These are phyloP conservation scores for Zygosaccharomyces sapae DNA, from an alignment of 1,139 yeast genomes.

Conservation along the genomic window DNA sequence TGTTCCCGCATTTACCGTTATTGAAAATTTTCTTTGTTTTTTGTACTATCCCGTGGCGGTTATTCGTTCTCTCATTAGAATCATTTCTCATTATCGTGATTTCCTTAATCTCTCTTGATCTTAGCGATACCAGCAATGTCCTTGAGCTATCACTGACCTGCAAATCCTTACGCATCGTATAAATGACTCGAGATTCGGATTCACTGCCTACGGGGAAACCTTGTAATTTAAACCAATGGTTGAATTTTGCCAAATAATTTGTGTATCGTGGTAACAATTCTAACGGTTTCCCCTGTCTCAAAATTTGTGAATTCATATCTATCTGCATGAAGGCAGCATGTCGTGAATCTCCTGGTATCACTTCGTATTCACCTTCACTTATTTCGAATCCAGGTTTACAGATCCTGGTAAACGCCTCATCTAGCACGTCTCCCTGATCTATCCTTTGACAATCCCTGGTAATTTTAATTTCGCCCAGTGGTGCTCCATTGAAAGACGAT, in stretches of 20 bases:
- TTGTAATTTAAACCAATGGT: conserved; percentile 39
- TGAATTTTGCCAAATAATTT: conserved; percentile 27
- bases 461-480: conserved; percentile 24
- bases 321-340: conserved; percentile 30
- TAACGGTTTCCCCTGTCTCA: conserved; percentile 10
- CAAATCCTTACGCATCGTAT: conserved; percentile 55
- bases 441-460: conserved; percentile 29
- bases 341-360: conserved; percentile 16
- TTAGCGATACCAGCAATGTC: conserved; percentile 43
- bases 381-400: conserved; percentile 19
- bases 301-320: conserved; percentile 13
- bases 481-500: conserved; percentile 11
- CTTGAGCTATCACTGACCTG: conserved; percentile 28
- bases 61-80: conserved; percentile 4
- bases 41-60: conserved; percentile 23
- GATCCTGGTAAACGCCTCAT: conserved; percentile 26
- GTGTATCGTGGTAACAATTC: conserved; percentile 33
- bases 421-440: conserved; percentile 21
- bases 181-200: conserved; percentile 47
- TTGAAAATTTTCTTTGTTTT: conserved; percentile 29
- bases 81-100: conserved; percentile 42
- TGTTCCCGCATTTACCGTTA: conserved; percentile 29
- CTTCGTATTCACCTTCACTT: conserved; percentile 10
- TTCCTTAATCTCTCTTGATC: conserved; percentile 56
- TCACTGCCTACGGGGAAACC: conserved; percentile 45